Percentiles rank a stretch among this genome's conserved stretches.
Conservation (phyloP, 1,284 basidiomycete species). For the Caloboletus firmus region DNA sequence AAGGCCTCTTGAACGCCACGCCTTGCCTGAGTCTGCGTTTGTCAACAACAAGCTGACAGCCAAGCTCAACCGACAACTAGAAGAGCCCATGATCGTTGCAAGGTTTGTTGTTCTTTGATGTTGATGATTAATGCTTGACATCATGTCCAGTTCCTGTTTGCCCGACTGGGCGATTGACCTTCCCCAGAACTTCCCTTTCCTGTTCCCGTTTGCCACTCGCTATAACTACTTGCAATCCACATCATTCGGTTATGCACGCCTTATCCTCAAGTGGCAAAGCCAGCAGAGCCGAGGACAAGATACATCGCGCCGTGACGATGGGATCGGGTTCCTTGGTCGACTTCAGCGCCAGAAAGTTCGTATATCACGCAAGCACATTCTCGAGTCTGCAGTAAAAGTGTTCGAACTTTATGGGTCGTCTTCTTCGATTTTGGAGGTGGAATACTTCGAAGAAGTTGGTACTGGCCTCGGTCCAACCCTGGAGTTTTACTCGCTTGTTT, state of each 20-base stretch:
- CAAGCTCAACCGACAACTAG: constrained; percentile 95
- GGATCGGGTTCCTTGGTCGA: constrained; percentile 87
- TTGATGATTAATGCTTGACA: constrained; percentile 1
- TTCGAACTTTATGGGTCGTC: constrained; percentile 96
- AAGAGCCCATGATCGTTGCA: constrained; percentile 98
- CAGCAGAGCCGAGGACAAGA: constrained; percentile 75
- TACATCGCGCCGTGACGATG: constrained; percentile 80
- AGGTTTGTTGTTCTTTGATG: constrained; percentile 50
- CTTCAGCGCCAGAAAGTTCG: constrained; percentile 96
- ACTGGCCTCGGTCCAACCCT: constrained; percentile 98
- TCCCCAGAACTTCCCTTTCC: constrained; percentile 93
- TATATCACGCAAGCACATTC: constrained; percentile 90
- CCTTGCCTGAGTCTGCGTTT: constrained; percentile 77
- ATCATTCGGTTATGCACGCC: constrained; percentile 93
- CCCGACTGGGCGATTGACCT: constrained; percentile 97
- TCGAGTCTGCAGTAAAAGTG: constrained; percentile 97
- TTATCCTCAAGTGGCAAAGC: constrained; percentile 89
- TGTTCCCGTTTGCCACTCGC: constrained; percentile 97
- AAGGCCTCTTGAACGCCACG: constrained; percentile 51
- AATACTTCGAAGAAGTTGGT: constrained; percentile 99
- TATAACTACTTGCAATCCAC: constrained; percentile 97
- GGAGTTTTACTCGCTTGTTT: constrained; percentile 95
- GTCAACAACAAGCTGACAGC: constrained; percentile 98
- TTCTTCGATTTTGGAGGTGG: constrained; percentile 92
- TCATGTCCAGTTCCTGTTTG: constrained; percentile 72